Conservation (phyloP, 768 basidiomycete species). For the Gloeopeniophorella convolvens region DNA sequence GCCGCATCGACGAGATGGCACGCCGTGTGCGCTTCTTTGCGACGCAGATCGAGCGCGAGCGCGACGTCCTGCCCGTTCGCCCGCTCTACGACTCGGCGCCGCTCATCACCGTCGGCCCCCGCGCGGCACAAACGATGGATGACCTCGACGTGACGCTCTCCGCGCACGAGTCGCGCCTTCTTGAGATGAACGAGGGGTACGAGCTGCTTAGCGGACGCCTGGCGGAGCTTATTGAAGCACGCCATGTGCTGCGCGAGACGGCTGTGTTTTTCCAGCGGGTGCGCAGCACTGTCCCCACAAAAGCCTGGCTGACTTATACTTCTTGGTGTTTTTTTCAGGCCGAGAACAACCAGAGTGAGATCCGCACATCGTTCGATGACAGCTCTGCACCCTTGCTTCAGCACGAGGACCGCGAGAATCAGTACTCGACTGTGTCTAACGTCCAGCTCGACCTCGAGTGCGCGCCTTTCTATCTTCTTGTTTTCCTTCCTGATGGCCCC, state of each 20-base stretch:
- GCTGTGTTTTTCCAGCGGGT: slow-evolving; percentile 93
- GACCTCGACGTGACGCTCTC: slow-evolving; percentile 83
- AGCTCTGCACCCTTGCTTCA: slow-evolving; percentile 85
- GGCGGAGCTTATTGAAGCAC: slow-evolving; percentile 84
- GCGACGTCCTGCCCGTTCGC: slow-evolving; percentile 74
- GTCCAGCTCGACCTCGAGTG: slow-evolving; percentile 87
- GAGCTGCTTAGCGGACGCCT: slow-evolving; percentile 80
- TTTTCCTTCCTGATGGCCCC: neutral
- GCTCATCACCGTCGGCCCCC: slow-evolving; percentile 83
- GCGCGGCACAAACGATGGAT: slow-evolving; percentile 89
- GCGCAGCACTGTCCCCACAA: slow-evolving; percentile 21
- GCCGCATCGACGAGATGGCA: slow-evolving; percentile 93
- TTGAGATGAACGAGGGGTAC: slow-evolving; percentile 91
- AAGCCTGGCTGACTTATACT: neutral
- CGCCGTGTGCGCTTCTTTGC: slow-evolving; percentile 89
- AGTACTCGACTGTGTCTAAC: slow-evolving; percentile 37
- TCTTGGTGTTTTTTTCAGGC: slow-evolving; percentile 51
- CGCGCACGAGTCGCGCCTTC: slow-evolving; percentile 79
- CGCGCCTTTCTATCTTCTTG: slow-evolving; percentile 23
- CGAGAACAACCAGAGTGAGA: slow-evolving; percentile 69
- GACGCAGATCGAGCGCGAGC: slow-evolving; percentile 80
- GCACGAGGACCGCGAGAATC: slow-evolving; percentile 78
- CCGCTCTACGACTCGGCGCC: slow-evolving; percentile 83
- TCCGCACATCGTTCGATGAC: slow-evolving; percentile 87
- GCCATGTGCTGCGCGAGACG: slow-evolving; percentile 91